phyloP scores from a whole-genome alignment of 1,284 basidiomycete genomes.

The Jaminaea rosea region DNA sequence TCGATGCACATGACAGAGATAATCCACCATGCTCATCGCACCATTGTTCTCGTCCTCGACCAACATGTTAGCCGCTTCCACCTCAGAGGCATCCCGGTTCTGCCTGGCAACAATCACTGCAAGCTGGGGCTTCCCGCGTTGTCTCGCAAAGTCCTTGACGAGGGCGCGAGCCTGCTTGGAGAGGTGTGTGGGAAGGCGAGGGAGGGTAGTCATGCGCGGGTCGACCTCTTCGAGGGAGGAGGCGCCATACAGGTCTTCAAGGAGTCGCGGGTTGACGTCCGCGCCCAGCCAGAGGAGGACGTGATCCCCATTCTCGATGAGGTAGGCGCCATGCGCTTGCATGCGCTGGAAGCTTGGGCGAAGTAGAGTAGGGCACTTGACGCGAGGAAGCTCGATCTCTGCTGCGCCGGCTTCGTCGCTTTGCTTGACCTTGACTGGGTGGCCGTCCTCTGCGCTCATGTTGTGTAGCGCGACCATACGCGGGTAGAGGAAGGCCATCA shows the following conservation, averaged over 20 bases:
- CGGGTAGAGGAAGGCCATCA: slow-evolving; percentile 79
- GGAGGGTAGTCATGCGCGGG: slow-evolving; percentile 63
- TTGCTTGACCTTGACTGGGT: slow-evolving; percentile 53
- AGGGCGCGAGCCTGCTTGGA: slow-evolving; percentile 80
- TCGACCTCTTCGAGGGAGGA: slow-evolving; percentile 69
- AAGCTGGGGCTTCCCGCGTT: slow-evolving; percentile 57
- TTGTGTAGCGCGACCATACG: slow-evolving; percentile 81
- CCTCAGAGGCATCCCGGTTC: slow-evolving; percentile 80
- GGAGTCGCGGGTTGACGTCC: slow-evolving; percentile 68
- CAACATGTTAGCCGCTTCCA: slow-evolving; percentile 93
- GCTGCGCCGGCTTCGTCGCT: slow-evolving; percentile 48
- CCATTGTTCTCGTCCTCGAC: slow-evolving; percentile 96
- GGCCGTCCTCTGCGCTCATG: slow-evolving; percentile 63
- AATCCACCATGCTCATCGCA: slow-evolving; percentile 56
- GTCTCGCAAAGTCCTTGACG: slow-evolving; percentile 60
- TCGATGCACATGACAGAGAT: slow-evolving; percentile 42
- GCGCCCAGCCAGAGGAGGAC: slow-evolving; percentile 85
- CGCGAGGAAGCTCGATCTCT: slow-evolving; percentile 50
- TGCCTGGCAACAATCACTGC: slow-evolving; percentile 78
- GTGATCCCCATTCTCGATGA: slow-evolving; percentile 86
- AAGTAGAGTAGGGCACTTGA: slow-evolving; percentile 70
- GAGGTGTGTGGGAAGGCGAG: slow-evolving; percentile 64
- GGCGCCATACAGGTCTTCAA: slow-evolving; percentile 77
- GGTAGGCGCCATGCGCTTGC: slow-evolving; percentile 81
- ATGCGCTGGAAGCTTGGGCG: slow-evolving; percentile 76